Evolutionary conservation across 257 asterid genomes (phyloP).

Genomic region (Craterostigma plantagineum): DNA sequence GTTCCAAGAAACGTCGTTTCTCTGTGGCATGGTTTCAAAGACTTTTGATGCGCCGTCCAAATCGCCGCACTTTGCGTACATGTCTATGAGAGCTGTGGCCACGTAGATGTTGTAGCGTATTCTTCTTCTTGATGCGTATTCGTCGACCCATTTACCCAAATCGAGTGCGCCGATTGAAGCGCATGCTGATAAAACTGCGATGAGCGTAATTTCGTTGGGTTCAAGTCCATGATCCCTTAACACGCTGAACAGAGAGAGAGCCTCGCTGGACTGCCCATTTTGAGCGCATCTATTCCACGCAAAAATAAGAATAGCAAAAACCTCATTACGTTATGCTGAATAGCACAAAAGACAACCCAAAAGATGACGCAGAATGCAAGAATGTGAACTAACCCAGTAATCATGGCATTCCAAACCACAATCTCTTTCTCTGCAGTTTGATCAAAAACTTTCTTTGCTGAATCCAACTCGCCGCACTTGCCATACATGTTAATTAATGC

Average conservation of each 20-base stretch:
- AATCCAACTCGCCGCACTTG: constrained; percentile 64
- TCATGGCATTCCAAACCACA: constrained; percentile 83
- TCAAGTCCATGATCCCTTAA: constrained; percentile 48
- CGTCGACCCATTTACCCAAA: constrained; percentile 46
- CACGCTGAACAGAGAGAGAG: constrained; percentile 39
- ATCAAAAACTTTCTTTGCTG: constrained; percentile 48
- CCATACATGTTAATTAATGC: constrained; percentile 75
- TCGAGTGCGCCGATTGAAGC: constrained; percentile 75
- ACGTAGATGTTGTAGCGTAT: constrained; percentile 41
- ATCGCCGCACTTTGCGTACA: constrained; percentile 84
- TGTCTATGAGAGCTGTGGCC: constrained; percentile 67
- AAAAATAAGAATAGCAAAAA: constrained; percentile 5
- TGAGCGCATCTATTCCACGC: constrained; percentile 50
- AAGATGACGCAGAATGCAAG: not conserved
- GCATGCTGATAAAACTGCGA: constrained; percentile 68
- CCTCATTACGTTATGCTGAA: not conserved
- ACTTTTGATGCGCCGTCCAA: constrained; percentile 42
- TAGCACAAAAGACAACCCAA: not conserved
- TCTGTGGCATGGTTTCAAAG: constrained; percentile 46
- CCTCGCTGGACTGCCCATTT: constrained; percentile 60
- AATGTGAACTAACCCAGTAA: constrained; percentile 41
- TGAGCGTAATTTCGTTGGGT: constrained; percentile 65
- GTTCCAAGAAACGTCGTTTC: constrained; percentile 81
- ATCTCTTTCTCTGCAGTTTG: constrained; percentile 28
- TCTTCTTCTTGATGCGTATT: constrained; percentile 39